phyloP scores from a whole-genome alignment of 805 yeast species.

The Saturnispora galanensis region DNA sequence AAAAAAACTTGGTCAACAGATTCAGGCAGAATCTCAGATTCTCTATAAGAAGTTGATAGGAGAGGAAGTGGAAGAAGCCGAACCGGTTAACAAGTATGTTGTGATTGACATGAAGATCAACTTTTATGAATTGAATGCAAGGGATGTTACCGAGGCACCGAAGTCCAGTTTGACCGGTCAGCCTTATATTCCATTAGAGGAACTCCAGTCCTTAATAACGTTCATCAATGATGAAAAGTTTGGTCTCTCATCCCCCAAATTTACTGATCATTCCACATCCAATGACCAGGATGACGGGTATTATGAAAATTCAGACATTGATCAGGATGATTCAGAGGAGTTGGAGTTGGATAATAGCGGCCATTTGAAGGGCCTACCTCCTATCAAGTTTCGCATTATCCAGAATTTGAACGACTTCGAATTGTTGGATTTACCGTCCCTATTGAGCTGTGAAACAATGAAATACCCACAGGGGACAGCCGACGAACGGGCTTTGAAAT shows the following conservation, averaged over 20 bases:
- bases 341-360: conserved; percentile 18
- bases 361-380: conserved; percentile 20
- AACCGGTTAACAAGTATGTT: conserved; percentile 38
- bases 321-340: conserved; percentile 25
- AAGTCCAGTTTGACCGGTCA: conserved; percentile 41
- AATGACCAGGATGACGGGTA: conserved; percentile 14
- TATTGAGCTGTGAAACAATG: conserved; percentile 17
- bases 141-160: conserved; percentile 39
- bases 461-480: conserved; percentile 4
- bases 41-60: conserved; percentile 8
- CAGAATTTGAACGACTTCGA: conserved; percentile 35
- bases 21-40: conserved; percentile 6
- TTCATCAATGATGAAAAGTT: conserved; percentile 43
- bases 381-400: conserved; percentile 35
- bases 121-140: conserved; percentile 53
- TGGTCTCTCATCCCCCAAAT: conserved; percentile 18
- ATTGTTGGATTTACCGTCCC: conserved; percentile 24
- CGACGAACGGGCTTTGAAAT: conserved; percentile 9
- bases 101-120: conserved; percentile 59
- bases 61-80: not conserved
- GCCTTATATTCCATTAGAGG: conserved; percentile 48
- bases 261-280: not conserved
- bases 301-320: conserved; percentile 24
- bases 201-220: conserved; percentile 50
- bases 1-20: conserved; percentile 8